Conservation (phyloP, 192 early-diverging fungal genomes). For the Thoreauomyces humboldtii region DNA sequence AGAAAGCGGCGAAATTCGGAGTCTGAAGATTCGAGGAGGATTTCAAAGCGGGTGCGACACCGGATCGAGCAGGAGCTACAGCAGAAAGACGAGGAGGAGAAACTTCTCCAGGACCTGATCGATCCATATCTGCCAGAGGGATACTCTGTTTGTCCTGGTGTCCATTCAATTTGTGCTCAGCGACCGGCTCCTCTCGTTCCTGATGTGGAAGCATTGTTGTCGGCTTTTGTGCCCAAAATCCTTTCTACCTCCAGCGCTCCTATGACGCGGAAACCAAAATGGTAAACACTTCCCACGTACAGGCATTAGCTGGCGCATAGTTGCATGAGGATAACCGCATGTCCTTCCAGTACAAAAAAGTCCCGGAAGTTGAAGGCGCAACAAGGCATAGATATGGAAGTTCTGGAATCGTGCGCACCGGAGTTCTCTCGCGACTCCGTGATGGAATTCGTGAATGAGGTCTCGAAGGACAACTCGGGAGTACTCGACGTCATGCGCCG, state of each 20-base stretch:
- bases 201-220: conserved; percentile 5
- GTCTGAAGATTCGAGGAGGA: conserved; percentile 3
- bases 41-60: conserved; percentile 19
- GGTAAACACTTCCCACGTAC: too few relatives aligned
- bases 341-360: too few relatives aligned
- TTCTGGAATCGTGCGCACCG: too few relatives aligned
- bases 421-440: too few relatives aligned
- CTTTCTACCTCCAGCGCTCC: not conserved
- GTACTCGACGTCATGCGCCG: conserved; percentile 6
- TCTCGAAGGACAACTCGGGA: conserved; percentile 3
- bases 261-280: not conserved
- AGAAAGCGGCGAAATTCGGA: conserved; percentile 5
- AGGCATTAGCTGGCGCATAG: too few relatives aligned
- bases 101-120: not conserved
- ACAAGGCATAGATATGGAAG: too few relatives aligned
- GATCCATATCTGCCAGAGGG: conserved; percentile 8
- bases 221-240: not conserved
- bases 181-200: too few relatives aligned
- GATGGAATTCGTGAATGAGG: too few relatives aligned
- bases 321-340: too few relatives aligned
- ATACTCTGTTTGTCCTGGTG: not conserved
- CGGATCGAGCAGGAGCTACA: conserved; percentile 20
- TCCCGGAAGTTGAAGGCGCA: too few relatives aligned
- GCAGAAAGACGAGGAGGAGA: conserved; percentile 10
- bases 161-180: not conserved